Evolutionary conservation across 1,284 basidiomycete species (phyloP).

Genomic region (Moniliella sp.): DNA sequence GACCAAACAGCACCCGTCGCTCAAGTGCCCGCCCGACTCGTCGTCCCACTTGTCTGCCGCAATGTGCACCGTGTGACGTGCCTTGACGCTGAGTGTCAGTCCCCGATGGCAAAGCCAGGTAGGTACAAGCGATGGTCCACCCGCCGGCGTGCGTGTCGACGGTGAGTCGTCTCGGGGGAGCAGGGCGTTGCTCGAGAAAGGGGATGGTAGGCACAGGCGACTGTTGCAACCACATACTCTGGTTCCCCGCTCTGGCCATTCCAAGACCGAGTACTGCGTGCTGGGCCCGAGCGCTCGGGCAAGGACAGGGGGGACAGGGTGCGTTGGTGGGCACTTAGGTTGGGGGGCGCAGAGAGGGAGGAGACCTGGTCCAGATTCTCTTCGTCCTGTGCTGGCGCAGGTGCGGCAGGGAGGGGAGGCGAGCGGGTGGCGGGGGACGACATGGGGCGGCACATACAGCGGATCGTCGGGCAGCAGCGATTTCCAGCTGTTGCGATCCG

Average conservation of each 20-base stretch:
- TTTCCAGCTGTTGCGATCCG: not conserved
- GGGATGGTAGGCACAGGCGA: constrained; percentile 12
- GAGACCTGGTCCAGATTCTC: too few relatives aligned
- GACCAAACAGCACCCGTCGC: constrained; percentile 18
- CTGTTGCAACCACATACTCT: too few relatives aligned
- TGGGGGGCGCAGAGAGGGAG: too few relatives aligned
- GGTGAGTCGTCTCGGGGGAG: constrained; percentile 15
- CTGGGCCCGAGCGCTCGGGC: too few relatives aligned
- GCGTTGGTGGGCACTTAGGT: too few relatives aligned
- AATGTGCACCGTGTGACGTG: constrained; percentile 22
- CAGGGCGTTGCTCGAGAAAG: constrained; percentile 13
- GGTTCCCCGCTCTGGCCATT: too few relatives aligned
- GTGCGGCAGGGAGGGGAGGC: too few relatives aligned
- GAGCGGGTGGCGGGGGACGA: not conserved
- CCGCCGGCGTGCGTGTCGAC: constrained; percentile 9
- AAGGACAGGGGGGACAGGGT: constrained; percentile 1
- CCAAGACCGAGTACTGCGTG: too few relatives aligned
- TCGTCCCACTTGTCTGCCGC: constrained; percentile 23
- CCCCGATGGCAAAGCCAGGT: constrained; percentile 20
- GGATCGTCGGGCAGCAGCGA: not conserved
- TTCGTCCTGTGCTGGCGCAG: too few relatives aligned
- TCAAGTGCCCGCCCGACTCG: constrained; percentile 17
- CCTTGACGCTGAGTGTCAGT: constrained; percentile 24
- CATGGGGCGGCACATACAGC: not conserved
- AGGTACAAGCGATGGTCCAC: constrained; percentile 13